These are phyloP conservation scores for Mucor circinelloides DNA, from an alignment of 371 early-diverging fungal genomes.

Conservation along the genomic window DNA sequence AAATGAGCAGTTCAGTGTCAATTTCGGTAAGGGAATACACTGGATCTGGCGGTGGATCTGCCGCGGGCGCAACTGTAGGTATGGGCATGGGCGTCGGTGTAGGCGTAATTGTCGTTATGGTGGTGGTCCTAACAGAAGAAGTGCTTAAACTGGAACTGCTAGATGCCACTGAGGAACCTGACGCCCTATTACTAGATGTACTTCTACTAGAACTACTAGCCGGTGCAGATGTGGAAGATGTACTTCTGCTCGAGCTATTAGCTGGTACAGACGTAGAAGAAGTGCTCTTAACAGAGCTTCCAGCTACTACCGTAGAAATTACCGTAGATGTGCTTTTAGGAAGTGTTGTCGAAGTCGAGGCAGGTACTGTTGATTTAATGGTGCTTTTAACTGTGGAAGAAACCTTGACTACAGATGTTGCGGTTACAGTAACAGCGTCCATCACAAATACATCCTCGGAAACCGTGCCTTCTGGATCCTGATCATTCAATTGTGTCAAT, in stretches of 20 bases:
- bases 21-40: not conserved
- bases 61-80: not conserved
- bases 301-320: too few species aligned
- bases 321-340: not conserved
- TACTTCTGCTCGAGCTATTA: not conserved
- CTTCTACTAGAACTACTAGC: not conserved
- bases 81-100: not conserved
- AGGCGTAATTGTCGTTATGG: not conserved
- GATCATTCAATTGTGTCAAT: not conserved
- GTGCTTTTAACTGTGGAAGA: not conserved
- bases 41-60: not conserved
- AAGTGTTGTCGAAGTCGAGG: not conserved
- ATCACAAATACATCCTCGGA: not conserved
- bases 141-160: not conserved
- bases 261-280: not conserved
- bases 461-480: not conserved
- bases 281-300: too few species aligned
- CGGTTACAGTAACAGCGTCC: not conserved
- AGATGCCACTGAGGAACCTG: not conserved
- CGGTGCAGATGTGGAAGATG: not conserved
- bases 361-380: not conserved
- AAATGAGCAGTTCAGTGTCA: conserved; percentile 6
- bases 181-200: not conserved
- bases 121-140: not conserved
- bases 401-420: not conserved